Base-by-base conservation (phyloP, 768 basidiomycete genomes). In the Boletus rubroflammeus region DNA sequence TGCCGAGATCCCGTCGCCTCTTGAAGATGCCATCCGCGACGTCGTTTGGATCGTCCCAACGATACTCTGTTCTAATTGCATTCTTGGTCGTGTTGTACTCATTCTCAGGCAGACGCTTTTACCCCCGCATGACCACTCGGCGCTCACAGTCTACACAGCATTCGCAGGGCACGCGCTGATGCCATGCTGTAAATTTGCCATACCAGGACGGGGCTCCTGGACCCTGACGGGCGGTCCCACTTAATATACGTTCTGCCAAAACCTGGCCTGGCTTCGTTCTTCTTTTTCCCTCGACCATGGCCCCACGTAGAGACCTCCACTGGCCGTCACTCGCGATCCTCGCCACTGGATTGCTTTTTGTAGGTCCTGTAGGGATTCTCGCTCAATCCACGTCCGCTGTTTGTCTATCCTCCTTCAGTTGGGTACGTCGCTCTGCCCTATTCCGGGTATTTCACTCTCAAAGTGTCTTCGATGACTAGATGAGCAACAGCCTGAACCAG, bases 401-500 rank as follows among this genome's bases (percentile, higher is more conserved):
- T 13, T 73, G 72, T 53, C 35, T 47, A 0, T 48, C 57, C 36
- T 31, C 50, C 23, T 72, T 58, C 35, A 23, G 34, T 49, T 73
- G 71, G 72, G 71, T 70, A 47, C 10, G 69, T 51, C 11, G 15
- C 21, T 23, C 31, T 19, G 10, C 32, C 23, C 29, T 13, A 15
- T 11, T 3, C 25, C 5, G 5, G 21, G 3, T 17, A n/a, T 34
- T n/a, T 45, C 38, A 10, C 36, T 25, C 23, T 53, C 13, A 38
- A 57, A 14, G 13, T 39, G 17, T 40, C 21, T 53, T 43, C 26
- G 6, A 32, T 35, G 48, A 29, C 14, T 23, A 70, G 68, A 68
- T 72, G 69, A 13, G 46, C 45, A 83, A 83, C 53, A 78, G 78
- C 23, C 71, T 73, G 47, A 65, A 66, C 41, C 74, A 81, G 55